Evolutionary conservation across 75 land plant species (phyloP), one percentile per base, ranked within the genome.

Genomic region (Selaginella moellendorffii): DNA sequence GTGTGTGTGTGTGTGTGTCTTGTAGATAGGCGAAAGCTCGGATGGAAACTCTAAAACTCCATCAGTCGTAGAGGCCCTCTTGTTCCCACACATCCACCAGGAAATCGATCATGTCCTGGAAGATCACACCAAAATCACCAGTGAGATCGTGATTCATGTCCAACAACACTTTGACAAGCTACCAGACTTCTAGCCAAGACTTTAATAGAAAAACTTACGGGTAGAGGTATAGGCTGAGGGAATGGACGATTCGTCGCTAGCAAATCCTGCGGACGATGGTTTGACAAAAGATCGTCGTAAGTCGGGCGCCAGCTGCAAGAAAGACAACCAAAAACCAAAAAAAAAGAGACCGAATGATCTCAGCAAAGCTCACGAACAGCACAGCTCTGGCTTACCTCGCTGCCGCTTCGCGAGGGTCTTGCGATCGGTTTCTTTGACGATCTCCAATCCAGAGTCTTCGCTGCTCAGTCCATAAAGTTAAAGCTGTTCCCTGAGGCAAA

Each of bases 51-150:
- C 46, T 14, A 5, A 36, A 36, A 36, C 46, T 14, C 46, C 46
- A 36, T 36, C 46, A 36, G 46, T 88, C 89, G 54, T 74, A 85
- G 30, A 88, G 85, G 27, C 90, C 93, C 52, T 82, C 93, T 31
- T 88, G 91, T 24, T 88, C 78, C 93, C 90, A 85, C 26, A 80
- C 82, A 68, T 88, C 90, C 30, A 85, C 90, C 23, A 88, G 74
- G 54, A 88, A 82, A 70, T 88, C 93, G 0, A 88, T 83, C 93
- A 88, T 88, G 69, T 88, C 93, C 93, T 88, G 88, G 53, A 61
- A 54, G 19, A 52, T 63, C 27, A 24, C n/a, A n/a, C n/a, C n/a
- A n/a, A n/a, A n/a, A n/a, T n/a, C n/a, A n/a, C n/a, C n/a, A n/a
- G n/a, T n/a, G n/a, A n/a, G n/a, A n/a, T n/a, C n/a, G n/a, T n/a